Conservation (phyloP, 441 rosid species). For the Populus trichocarpa region DNA sequence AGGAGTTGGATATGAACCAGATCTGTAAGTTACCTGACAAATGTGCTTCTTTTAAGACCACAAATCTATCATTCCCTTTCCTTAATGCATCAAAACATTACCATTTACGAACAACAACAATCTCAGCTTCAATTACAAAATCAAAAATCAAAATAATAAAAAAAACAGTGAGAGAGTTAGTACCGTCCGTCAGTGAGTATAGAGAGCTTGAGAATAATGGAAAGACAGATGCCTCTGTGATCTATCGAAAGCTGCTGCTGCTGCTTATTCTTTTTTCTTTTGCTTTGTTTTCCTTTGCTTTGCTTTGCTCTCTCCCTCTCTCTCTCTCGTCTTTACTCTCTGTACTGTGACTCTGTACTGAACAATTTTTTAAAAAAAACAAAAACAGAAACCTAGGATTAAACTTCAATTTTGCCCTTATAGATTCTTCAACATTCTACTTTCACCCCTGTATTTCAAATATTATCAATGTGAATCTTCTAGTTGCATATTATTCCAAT, state of each 20-base stretch:
- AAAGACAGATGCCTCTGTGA: constrained; percentile 6
- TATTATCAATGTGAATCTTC: not conserved
- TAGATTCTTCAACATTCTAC: not conserved
- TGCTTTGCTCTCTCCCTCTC: constrained; percentile 9
- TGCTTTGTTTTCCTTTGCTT: not conserved
- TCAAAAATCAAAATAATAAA: not conserved
- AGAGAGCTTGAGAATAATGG: constrained; percentile 32
- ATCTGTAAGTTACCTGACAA: constrained; percentile 60
- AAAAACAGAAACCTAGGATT: no score
- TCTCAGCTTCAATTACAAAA: not conserved
- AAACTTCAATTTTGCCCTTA: not conserved
- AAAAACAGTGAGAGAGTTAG: constrained; percentile 13
- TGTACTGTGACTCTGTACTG: not conserved
- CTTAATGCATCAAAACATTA: constrained; percentile 19
- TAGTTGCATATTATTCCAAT: no score
- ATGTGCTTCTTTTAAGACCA: constrained; percentile 26
- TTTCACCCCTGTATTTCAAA: not conserved
- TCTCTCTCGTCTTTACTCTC: not conserved
- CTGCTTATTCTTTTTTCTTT: not conserved
- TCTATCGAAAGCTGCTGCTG: not conserved
- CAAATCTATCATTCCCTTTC: constrained; percentile 42
- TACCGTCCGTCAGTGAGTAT: constrained; percentile 11
- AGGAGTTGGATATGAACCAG: constrained; percentile 29
- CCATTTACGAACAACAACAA: not conserved
- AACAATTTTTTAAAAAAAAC: not conserved